Evolutionary conservation across 2,329 filamentous ascomycete species (phyloP).

Genomic region (Penicillium frequentans): DNA sequence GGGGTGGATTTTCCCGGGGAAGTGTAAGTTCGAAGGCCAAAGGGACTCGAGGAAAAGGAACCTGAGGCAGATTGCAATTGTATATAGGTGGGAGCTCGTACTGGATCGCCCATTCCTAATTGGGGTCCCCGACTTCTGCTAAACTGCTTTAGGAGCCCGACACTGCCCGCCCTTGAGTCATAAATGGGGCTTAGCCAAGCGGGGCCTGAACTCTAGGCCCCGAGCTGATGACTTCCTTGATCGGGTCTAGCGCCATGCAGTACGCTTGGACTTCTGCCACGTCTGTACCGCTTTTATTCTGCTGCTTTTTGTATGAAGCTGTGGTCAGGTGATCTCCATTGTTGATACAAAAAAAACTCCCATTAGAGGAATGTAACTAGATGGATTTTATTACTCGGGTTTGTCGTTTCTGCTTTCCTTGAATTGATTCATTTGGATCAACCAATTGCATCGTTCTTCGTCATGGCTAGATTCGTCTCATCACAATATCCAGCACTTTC

Average conservation of each 20-base stretch:
- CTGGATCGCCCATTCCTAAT: slow-evolving; percentile 18
- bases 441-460: too few relatives aligned
- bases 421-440: too few relatives aligned
- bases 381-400: too few relatives aligned
- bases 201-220: neutral
- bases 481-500: too few relatives aligned
- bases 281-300: neutral
- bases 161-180: slow-evolving; percentile 2
- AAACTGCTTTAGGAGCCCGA: slow-evolving; percentile 24
- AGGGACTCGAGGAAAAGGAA: slow-evolving; percentile 15
- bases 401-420: too few relatives aligned
- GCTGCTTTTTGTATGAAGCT: neutral
- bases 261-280: neutral
- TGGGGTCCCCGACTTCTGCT: slow-evolving; percentile 30
- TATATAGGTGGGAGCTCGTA: slow-evolving; percentile 1
- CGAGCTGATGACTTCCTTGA: neutral
- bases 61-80: slow-evolving; percentile 19
- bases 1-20: neutral
- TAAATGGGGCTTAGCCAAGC: slow-evolving; percentile 1
- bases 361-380: too few relatives aligned
- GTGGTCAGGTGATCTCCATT: neutral
- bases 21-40: slow-evolving; percentile 1
- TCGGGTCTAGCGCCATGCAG: neutral
- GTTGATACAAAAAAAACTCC: neutral
- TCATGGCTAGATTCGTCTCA: too few relatives aligned